Conservation (phyloP, 306 rosid genomes). For the Adenanthera pavonina region DNA sequence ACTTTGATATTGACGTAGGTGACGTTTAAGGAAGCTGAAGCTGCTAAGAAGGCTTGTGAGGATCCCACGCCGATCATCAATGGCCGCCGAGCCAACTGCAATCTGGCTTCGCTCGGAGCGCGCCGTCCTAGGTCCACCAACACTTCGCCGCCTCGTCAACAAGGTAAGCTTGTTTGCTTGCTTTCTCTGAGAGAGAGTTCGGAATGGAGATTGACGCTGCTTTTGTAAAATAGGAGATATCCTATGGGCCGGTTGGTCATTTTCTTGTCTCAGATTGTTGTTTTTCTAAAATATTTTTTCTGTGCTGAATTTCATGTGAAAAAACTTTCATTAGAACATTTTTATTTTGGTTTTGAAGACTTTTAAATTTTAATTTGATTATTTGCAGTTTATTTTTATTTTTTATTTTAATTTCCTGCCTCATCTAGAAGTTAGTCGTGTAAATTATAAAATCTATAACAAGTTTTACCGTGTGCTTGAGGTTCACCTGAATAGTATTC, state of each 20-base stretch:
- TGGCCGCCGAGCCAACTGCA: constrained; percentile 86
- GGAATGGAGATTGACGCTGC: background rate
- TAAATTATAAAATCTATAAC: too few relatives aligned
- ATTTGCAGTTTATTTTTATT: background rate
- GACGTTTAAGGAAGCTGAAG: constrained; percentile 79
- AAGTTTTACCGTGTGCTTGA: too few relatives aligned
- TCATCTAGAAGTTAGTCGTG: too few relatives aligned
- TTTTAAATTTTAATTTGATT: background rate
- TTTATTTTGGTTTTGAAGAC: background rate
- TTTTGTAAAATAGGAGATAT: background rate
- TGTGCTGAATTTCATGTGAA: background rate
- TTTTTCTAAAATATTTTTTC: background rate
- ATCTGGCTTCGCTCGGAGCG: constrained; percentile 81
- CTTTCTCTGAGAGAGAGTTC: too few relatives aligned
- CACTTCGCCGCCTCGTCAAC: constrained; percentile 52
- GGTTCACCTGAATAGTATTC: too few relatives aligned
- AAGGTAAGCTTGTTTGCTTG: constrained; percentile 42
- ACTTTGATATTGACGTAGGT: constrained; percentile 45
- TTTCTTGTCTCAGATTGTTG: background rate
- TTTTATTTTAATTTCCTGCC: background rate
- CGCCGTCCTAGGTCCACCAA: constrained; percentile 64
- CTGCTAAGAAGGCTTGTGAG: constrained; percentile 90
- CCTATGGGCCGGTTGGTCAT: background rate
- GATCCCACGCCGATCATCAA: constrained; percentile 75
- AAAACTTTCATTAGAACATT: too few relatives aligned